These are phyloP conservation scores for Dalbergia cochinchinensis DNA, from an alignment of 306 rosid species.

Conservation along the genomic window DNA sequence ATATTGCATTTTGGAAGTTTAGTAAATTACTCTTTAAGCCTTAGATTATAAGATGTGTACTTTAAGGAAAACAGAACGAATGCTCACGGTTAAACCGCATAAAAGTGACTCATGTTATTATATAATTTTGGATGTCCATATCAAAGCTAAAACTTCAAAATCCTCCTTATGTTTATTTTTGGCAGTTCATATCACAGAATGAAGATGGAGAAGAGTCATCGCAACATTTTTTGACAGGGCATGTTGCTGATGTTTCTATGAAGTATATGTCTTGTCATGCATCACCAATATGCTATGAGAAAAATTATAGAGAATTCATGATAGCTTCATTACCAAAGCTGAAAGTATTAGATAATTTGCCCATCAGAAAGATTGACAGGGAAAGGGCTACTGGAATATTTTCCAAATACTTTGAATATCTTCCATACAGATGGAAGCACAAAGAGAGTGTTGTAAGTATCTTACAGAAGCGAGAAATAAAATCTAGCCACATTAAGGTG, in stretches of 20 bases:
- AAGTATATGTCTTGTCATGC: slow-evolving; percentile 71
- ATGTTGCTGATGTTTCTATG: slow-evolving; percentile 59
- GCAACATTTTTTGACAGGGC: slow-evolving; percentile 45
- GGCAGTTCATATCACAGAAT: slow-evolving; percentile 50
- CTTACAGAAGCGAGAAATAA: slow-evolving; percentile 73
- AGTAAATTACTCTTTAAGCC: slow-evolving; percentile 32
- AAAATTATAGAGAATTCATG: slow-evolving; percentile 83
- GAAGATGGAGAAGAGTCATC: slow-evolving; percentile 58
- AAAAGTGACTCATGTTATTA: slow-evolving; percentile 29
- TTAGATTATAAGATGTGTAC: slow-evolving; percentile 27
- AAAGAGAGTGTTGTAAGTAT: slow-evolving; percentile 73
- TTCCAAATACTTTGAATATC: slow-evolving; percentile 70
- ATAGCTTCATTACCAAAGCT: slow-evolving; percentile 73
- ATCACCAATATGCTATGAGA: slow-evolving; percentile 84
- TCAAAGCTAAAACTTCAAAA: slow-evolving; percentile 17
- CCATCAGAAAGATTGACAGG: slow-evolving; percentile 65
- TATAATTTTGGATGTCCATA: slow-evolving; percentile 32
- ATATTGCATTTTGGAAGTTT: slow-evolving; percentile 36
- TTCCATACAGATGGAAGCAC: slow-evolving; percentile 71
- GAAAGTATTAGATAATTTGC: slow-evolving; percentile 70
- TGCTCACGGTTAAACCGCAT: slow-evolving; percentile 35
- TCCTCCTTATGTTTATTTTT: slow-evolving; percentile 43
- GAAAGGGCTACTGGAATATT: slow-evolving; percentile 66
- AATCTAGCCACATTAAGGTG: slow-evolving; percentile 56
- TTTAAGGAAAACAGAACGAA: slow-evolving; percentile 14